Base-by-base conservation (phyloP, 768 basidiomycete species). In the Rossbeevera mucosa region DNA sequence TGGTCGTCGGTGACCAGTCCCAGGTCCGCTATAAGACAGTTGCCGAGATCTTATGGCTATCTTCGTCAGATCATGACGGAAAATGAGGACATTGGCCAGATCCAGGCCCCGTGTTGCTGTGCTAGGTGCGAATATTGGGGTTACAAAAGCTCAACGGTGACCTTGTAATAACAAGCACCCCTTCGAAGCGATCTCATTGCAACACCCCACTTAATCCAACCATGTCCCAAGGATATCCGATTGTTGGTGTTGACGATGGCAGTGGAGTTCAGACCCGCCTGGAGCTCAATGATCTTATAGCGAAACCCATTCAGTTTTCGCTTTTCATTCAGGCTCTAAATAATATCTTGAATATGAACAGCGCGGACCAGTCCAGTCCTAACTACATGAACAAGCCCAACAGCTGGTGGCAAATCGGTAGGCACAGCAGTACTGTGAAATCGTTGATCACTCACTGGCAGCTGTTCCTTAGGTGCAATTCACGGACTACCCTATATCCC, bases 371-470 rank as follows among this genome's bases (percentile, higher is more conserved):
- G 1, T n/a, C 44, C 6, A 50, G 50, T 26, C 41, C 58, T 18
- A 26, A 51, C 21, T 59, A 44, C 25, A 16, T 50, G 3, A 41
- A 61, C 7, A 61, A 59, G 0, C 60, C 60, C 7, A 62, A 62
- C 47, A 55, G 60, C 18, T 61, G 60, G 56, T 62, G 57, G 60
- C 60, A 62, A 28, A 55, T 62, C 0, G 57, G 60, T 63, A 42
- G 38, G 48, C 4, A 9, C 12, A 25, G n/a, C 26, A 2, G 12
- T 28, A 13, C 18, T 4, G 11, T 7, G 8, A 22, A 11, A 28
- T 22, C 16, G 13, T 16, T 41, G 14, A 11, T 1, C 0, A 3
- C 41, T 53, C 14, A 57, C 9, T 5, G 11, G 4, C n/a, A 7
- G 8, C 9, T 5, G 12, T 24, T 3, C 28, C 6, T 29, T 38